Evolutionary conservation across 2,329 filamentous ascomycete genomes (phyloP).

Genomic region (Paecilomyces dactylethromorphus): DNA sequence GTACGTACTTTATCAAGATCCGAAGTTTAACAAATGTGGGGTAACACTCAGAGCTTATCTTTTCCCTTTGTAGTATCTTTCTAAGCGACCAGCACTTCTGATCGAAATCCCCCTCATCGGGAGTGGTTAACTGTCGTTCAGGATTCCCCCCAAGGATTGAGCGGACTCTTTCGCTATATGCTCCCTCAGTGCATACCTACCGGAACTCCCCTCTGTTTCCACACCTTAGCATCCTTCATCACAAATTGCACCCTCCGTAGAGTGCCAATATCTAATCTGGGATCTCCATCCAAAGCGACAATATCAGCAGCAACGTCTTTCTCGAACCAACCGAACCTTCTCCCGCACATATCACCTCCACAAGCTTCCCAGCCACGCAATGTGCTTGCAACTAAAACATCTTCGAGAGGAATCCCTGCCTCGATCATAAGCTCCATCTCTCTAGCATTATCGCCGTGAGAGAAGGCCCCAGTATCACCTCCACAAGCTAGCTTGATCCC

Average conservation of each 20-base stretch:
- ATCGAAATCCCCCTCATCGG: no score
- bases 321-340: conserved; percentile 48
- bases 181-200: neutral
- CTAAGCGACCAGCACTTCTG: neutral
- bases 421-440: conserved; percentile 51
- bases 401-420: conserved; percentile 44
- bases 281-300: conserved; percentile 43
- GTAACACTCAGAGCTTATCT: neutral
- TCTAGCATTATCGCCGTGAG: conserved; percentile 47
- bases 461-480: conserved; percentile 49
- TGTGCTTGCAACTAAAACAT: conserved; percentile 46
- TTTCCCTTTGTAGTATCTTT: neutral
- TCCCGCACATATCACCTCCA: conserved; percentile 46
- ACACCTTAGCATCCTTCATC: neutral
- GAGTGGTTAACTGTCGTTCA: neutral
- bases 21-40: neutral
- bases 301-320: conserved; percentile 47
- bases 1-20: neutral
- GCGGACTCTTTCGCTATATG: no score
- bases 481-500: conserved; percentile 44
- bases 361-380: conserved; percentile 52
- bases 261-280: conserved; percentile 10
- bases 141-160: no score
- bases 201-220: neutral
- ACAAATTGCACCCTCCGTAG: neutral